These are phyloP conservation scores for Lyophyllum shimeji DNA, from an alignment of 768 basidiomycete species.

Conservation along the genomic window DNA sequence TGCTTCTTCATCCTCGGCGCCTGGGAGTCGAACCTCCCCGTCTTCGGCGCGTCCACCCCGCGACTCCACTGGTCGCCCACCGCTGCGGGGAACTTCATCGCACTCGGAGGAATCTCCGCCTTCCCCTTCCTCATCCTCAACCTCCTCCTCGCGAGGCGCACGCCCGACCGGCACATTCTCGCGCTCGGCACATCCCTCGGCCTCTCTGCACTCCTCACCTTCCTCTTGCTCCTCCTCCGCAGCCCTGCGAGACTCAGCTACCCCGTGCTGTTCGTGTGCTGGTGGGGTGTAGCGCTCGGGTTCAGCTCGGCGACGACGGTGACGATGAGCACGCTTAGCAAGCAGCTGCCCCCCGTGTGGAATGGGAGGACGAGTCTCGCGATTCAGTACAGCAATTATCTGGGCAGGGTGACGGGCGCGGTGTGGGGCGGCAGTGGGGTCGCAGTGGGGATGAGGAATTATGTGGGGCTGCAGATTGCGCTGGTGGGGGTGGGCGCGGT, in stretches of 20 bases:
- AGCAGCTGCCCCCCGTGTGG: constrained; percentile 61
- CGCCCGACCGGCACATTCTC: constrained; percentile 51
- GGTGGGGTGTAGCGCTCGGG: constrained; percentile 66
- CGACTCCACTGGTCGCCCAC: constrained; percentile 63
- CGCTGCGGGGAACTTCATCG: constrained; percentile 69
- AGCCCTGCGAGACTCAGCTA: constrained; percentile 34
- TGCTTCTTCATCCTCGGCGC: constrained; percentile 70
- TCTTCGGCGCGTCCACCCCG: constrained; percentile 49
- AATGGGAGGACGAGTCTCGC: constrained; percentile 55
- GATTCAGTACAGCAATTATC: constrained; percentile 70
- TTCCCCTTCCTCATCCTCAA: too few species aligned
- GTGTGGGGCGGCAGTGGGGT: constrained; percentile 68
- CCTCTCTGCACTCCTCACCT: constrained; percentile 48
- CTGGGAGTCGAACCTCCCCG: constrained; percentile 68
- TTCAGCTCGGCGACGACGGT: constrained; percentile 75
- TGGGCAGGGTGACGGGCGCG: constrained; percentile 63
- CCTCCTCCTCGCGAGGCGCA: too few species aligned
- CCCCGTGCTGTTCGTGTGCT: constrained; percentile 49
- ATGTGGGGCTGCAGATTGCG: constrained; percentile 57
- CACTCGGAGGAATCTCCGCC: too few species aligned
- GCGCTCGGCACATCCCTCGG: constrained; percentile 52
- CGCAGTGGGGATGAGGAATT: constrained; percentile 59
- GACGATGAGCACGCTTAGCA: too few species aligned
- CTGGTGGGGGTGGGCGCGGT: constrained; percentile 57
- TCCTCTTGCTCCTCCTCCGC: constrained; percentile 46